Evolutionary conservation across 108 stramenopile species (phyloP), one percentile per base, ranked within the genome.

Genomic region (Cylindrotheca fusiformis): DNA sequence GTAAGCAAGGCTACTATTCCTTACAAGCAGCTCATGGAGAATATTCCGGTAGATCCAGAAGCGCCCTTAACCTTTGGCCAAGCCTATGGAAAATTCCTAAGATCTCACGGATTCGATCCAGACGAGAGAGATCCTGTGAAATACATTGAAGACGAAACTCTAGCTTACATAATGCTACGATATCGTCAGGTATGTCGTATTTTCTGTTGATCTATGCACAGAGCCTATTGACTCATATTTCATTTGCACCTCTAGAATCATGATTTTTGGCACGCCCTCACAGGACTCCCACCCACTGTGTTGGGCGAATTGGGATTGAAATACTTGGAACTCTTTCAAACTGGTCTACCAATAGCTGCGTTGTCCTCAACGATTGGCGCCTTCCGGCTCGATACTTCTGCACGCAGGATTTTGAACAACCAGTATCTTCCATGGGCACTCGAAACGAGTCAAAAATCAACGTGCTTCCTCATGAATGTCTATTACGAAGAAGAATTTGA

Each of bases 301-400:
- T 47, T 87, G 47, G 98, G 97, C 27, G 98, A 99, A 78, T 59
- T 98, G 67, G 97, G 90, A 32, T 72, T 98, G 46, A 99, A 99
- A 74, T 97, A 92, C 90, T 68, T 98, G 41, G 98, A 99, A 69
- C 68, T 96, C 62, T 84, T 95, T 22, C 97, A 98, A 64, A 98
- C 97, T 17, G 96, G 95, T 10, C 76, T 99, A 44, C 98, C 98
- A 5, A 62, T 98, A 44, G 85, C 87, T 5, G 87, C 89, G 18
- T 62, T 94, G 50, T 77, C 80, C 0, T 83, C 72, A 18, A 84
- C 82, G 17, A 77, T 83, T 10, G 88, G 88, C 4, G 52, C 79
- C 2, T 56, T 90, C 23, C 76, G 75, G 24, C 59, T 83, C 50
- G 54, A 54, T 51, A 29, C 47, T 4, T 33, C 52, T 3, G 84